Evolutionary conservation across 257 asterid genomes (phyloP), one percentile per base, ranked within the genome.

Genomic region (Eustoma russellianum): DNA sequence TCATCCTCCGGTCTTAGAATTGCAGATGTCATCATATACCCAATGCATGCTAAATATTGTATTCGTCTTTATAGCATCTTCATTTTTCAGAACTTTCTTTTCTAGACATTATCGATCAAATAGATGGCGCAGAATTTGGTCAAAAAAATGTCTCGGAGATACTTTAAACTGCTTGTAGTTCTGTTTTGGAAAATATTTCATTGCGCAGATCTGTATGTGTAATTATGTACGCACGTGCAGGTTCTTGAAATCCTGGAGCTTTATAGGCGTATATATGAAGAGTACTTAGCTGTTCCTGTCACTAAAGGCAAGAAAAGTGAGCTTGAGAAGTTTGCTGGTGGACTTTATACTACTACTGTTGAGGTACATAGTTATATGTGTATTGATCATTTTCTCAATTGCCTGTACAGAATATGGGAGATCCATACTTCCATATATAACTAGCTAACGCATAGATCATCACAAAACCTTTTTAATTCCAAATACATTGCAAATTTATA

Each of bases 241-340:
- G 96, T 88, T 50, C 91, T 85, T 53, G 93, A 80, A 9, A 65
- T 88, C 52, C 63, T 88, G 83, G 97, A 88, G 56, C 83, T 88
- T 54, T 88, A 88, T 66, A 82, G 97, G 56, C 77, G 88, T 54
- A 88, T 88, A 69, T 88, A 88, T 61, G 97, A 88, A 75, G 97
- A 88, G 47, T 88, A 78, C 67, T 65, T 88, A 84, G 97, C 93
- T 47, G 84, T 88, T 67, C 97, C 97, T 4, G 83, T 88, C 61
- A 78, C 70, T 46, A 88, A 85, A 79, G 97, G 97, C 44, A 77
- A 85, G 69, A 88, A 88, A 61, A 88, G 97, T 43, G 97, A 85
- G 74, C 95, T 76, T 18, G 97, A 88, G 78, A 88, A 88, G 80
- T 88, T 88, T 73, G 97, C 97, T 62, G 97, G 97, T 66, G 97